phyloP scores from a whole-genome alignment of 495 filamentous ascomycete genomes.

The Sabuloglossum arenarium region DNA sequence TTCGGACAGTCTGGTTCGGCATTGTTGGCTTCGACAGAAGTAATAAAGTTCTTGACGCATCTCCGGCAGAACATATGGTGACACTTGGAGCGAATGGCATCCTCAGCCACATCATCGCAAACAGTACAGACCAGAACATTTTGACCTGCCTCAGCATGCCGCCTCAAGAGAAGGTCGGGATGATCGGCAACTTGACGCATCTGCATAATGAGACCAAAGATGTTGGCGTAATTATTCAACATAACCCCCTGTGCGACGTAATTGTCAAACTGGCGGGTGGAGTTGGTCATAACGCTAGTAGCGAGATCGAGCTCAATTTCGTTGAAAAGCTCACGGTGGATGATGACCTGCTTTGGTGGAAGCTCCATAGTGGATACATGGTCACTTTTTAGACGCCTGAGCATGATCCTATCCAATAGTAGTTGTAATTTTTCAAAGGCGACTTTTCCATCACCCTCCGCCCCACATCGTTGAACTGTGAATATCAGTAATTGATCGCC shows the following conservation, averaged over 20 bases:
- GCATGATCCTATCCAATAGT: slow-evolving; percentile 79
- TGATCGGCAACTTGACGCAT: slow-evolving; percentile 96
- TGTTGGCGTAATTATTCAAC: slow-evolving; percentile 64
- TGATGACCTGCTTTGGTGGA: slow-evolving; percentile 77
- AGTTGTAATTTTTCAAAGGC: slow-evolving; percentile 67
- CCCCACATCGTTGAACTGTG: slow-evolving; percentile 26
- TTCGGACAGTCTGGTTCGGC: slow-evolving; percentile 60
- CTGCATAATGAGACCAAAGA: slow-evolving; percentile 78
- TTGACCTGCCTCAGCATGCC: slow-evolving; percentile 62
- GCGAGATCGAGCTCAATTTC: slow-evolving; percentile 92
- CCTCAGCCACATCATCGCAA: slow-evolving; percentile 88
- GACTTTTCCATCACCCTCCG: slow-evolving; percentile 27
- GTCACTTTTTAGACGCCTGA: slow-evolving; percentile 79
- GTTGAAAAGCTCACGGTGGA: slow-evolving; percentile 86
- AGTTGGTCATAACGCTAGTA: slow-evolving; percentile 82
- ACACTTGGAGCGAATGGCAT: slow-evolving; percentile 77
- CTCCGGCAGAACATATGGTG: slow-evolving; percentile 88
- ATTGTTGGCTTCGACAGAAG: slow-evolving; percentile 29
- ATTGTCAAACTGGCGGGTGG: slow-evolving; percentile 71
- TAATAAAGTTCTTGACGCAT: slow-evolving; percentile 67
- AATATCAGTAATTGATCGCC: slow-evolving; percentile 12
- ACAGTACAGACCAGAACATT: slow-evolving; percentile 82
- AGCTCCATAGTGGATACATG: slow-evolving; percentile 86
- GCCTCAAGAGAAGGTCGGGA: slow-evolving; percentile 82
- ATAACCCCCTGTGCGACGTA: slow-evolving; percentile 89